Conservation (phyloP, 352 stramenopile genomes). For the Phytophthora syringae region DNA sequence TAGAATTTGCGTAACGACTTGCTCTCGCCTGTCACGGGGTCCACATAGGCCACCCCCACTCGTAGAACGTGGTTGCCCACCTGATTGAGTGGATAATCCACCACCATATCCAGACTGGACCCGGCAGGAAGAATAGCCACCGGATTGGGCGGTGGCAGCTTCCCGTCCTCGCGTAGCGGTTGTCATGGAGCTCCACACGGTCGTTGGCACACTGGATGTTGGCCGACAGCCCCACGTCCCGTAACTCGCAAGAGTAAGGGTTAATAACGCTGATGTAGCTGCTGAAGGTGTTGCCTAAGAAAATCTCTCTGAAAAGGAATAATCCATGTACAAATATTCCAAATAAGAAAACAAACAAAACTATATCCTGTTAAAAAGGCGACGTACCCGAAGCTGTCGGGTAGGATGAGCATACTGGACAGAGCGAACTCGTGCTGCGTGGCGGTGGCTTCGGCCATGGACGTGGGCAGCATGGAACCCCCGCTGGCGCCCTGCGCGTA, state of each 20-base stretch:
- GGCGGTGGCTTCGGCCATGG: constrained; percentile 48
- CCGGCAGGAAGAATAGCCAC: constrained; percentile 67
- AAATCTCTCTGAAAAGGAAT: constrained; percentile 80
- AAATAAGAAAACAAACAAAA: background rate
- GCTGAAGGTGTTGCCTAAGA: constrained; percentile 92
- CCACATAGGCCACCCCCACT: constrained; percentile 79
- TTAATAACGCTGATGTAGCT: constrained; percentile 95
- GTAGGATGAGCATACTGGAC: constrained; percentile 90
- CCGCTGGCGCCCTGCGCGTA: constrained; percentile 62
- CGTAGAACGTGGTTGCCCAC: constrained; percentile 88
- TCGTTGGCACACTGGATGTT: constrained; percentile 90
- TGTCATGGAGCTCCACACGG: constrained; percentile 81
- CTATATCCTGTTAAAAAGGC: no score
- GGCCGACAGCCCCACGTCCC: constrained; percentile 77
- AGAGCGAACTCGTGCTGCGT: constrained; percentile 85
- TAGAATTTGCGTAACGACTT: constrained; percentile 94
- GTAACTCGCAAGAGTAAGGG: constrained; percentile 80
- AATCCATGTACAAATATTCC: constrained; percentile 5
- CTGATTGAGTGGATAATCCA: constrained; percentile 91
- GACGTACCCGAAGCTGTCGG: constrained; percentile 90
- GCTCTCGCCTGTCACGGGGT: constrained; percentile 75
- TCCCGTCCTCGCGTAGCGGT: constrained; percentile 71
- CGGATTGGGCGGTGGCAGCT: constrained; percentile 78
- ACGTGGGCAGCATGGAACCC: constrained; percentile 69
- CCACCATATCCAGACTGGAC: constrained; percentile 91